Conservation (phyloP, 2,329 filamentous ascomycete genomes). For the Epichloe elymi region DNA sequence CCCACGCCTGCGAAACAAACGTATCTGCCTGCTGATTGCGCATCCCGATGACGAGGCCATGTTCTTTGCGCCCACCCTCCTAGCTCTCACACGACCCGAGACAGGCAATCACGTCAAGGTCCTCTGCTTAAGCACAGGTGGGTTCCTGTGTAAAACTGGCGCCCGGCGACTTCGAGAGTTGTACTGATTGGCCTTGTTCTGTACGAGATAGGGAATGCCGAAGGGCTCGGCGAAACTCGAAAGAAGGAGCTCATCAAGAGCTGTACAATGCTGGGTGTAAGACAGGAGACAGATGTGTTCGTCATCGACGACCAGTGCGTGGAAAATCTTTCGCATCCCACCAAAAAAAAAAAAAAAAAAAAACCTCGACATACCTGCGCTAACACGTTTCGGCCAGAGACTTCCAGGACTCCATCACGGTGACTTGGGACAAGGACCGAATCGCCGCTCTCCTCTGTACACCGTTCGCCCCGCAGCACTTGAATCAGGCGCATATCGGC, state of each 20-base stretch:
- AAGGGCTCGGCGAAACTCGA: slow-evolving; percentile 71
- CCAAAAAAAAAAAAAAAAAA: no score
- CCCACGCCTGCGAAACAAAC: slow-evolving; percentile 63
- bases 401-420: slow-evolving; percentile 84
- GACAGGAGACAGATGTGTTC: slow-evolving; percentile 64
- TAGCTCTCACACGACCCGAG: slow-evolving; percentile 68
- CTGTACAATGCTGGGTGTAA: slow-evolving; percentile 62
- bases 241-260: slow-evolving; percentile 76
- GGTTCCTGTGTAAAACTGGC: no score
- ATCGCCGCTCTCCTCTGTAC: slow-evolving; percentile 58
- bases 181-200: neutral
- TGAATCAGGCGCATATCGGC: slow-evolving; percentile 24
- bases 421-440: slow-evolving; percentile 57
- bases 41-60: slow-evolving; percentile 98
- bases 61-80: slow-evolving; percentile 89
- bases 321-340: no score
- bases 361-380: no score
- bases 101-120: slow-evolving; percentile 89
- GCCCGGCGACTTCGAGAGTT: neutral
- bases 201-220: slow-evolving; percentile 53
- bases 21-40: slow-evolving; percentile 84
- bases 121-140: slow-evolving; percentile 77
- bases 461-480: slow-evolving; percentile 55
- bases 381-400: slow-evolving; percentile 20
- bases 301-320: slow-evolving; percentile 65